Evolutionary conservation across 1,284 basidiomycete species (phyloP).

Genomic region (Naganishia liquefaciens): DNA sequence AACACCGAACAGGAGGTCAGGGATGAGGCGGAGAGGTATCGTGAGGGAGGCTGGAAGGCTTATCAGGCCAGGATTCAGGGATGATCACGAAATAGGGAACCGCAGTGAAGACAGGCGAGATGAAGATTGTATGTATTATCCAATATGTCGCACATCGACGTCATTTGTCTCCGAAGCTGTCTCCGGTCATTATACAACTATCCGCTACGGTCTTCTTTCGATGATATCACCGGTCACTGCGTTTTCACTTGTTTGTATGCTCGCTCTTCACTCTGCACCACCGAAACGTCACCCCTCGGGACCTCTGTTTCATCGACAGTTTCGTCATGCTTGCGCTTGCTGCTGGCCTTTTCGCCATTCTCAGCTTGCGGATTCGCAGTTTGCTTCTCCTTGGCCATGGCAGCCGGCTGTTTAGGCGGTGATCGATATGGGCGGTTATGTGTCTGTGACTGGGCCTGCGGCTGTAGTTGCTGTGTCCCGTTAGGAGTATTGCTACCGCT

Average conservation of each 20-base stretch:
- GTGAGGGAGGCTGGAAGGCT: conserved; percentile 84
- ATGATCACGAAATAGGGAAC: not conserved
- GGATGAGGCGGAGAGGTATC: conserved; percentile 78
- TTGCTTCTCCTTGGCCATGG: not conserved
- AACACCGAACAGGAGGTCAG: conserved; percentile 64
- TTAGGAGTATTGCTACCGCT: conserved; percentile 19
- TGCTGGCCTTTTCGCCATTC: not conserved
- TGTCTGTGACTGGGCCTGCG: conserved; percentile 6
- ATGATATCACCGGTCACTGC: not conserved
- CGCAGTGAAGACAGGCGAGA: not conserved
- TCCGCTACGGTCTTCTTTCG: not conserved
- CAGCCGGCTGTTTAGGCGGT: not conserved
- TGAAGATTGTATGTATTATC: not conserved
- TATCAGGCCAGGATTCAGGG: conserved; percentile 57
- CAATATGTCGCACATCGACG: not conserved
- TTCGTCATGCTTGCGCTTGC: conserved; percentile 23
- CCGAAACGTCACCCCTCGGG: not conserved
- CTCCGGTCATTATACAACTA: not conserved
- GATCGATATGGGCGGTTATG: not conserved
- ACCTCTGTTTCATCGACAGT: not conserved
- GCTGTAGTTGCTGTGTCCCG: conserved; percentile 8
- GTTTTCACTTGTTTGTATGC: conserved; percentile 20
- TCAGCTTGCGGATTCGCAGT: not conserved
- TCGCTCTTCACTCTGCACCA: not conserved
- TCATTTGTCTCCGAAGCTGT: no score